Base-by-base conservation (phyloP, 2,329 filamentous ascomycete genomes). In the Trichoderma sp. region DNA sequence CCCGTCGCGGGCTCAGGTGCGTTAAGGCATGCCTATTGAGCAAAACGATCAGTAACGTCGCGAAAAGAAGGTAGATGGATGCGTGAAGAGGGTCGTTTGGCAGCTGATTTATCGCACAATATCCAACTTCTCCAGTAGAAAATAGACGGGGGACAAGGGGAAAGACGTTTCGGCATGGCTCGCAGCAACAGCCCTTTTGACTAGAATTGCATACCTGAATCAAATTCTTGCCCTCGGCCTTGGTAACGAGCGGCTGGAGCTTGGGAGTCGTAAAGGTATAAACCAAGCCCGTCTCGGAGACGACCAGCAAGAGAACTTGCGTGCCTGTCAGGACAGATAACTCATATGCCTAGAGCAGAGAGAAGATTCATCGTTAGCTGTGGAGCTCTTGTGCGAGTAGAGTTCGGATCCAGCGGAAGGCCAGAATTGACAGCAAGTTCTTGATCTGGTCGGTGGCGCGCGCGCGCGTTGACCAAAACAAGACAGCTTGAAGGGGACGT, bases 211-310 rank as follows among this genome's bases (percentile, higher is more conserved):
- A 73, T 88, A 97, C 96, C 90, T 99, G 96, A 75, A 99, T 98
- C 73, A 99, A 85, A 80, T 99, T 99, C 88, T 99, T 99, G 83
- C 96, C 96, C 83, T 98, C 96, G 21, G 96, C 91, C 85, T 98
- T 98, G 72, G 96, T 99, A 75, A 98, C 96, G 66, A 99, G 89
- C 72, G 96, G 96, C 83, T 98, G 96, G 68, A 99, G 89, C 85
- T 99, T 99, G 24, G 96, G 96, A 18, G 96, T 99, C 56, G 95
- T 98, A 81, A 98, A 98, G 70, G 95, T 98, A 83, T 98, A 98
- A 76, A 98, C 95, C 39, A 98, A 89, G 73, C 95, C 95, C 28
- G 95, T 98, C 84, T 98, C 95, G 55, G 95, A 98, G 72, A 98
- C 95, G 76, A 98, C 95, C 66, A 99, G 90, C 49, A 99, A 88